Evolutionary conservation across 305 asterid species (phyloP).

Genomic region (Fraxinus paxiana): DNA sequence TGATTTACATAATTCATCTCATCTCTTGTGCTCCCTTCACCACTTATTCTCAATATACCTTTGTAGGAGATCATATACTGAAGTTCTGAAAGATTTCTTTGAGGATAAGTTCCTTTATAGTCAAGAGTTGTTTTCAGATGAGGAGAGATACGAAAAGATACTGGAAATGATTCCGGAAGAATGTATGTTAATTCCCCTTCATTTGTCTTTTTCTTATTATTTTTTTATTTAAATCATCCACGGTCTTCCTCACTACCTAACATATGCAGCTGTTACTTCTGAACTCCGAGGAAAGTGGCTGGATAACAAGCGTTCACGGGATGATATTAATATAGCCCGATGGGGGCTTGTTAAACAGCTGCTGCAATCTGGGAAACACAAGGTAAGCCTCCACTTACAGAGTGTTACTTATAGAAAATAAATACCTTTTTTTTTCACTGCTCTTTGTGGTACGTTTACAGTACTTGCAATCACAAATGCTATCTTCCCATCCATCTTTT

Average conservation of each 20-base stretch:
- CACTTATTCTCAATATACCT: slow-evolving; percentile 8
- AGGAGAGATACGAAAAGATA: slow-evolving; percentile 73
- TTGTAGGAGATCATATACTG: slow-evolving; percentile 73
- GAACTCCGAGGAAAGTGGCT: slow-evolving; percentile 79
- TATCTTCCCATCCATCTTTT: background rate
- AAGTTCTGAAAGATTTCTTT: slow-evolving; percentile 59
- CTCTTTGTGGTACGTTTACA: background rate
- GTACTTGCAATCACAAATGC: slow-evolving; percentile 2
- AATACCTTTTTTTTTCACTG: slow-evolving; percentile 2
- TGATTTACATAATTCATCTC: slow-evolving; percentile 15
- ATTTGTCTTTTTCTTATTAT: slow-evolving; percentile 8
- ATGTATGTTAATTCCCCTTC: slow-evolving; percentile 43
- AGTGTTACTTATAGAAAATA: slow-evolving; percentile 9
- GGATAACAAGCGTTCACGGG: slow-evolving; percentile 64
- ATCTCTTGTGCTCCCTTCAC: slow-evolving; percentile 17
- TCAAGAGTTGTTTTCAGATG: slow-evolving; percentile 64
- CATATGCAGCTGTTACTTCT: slow-evolving; percentile 65
- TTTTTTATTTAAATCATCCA: slow-evolving; percentile 13
- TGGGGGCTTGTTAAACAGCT: slow-evolving; percentile 70
- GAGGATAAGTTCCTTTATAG: slow-evolving; percentile 52
- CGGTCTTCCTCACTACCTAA: slow-evolving; percentile 18
- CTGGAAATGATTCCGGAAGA: slow-evolving; percentile 87
- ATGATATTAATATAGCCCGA: slow-evolving; percentile 59
- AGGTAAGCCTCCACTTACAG: slow-evolving; percentile 40
- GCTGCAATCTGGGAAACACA: slow-evolving; percentile 70